These are phyloP conservation scores for Tubosaeta brunneosetosa DNA, from an alignment of 768 basidiomycete species.

Conservation along the genomic window DNA sequence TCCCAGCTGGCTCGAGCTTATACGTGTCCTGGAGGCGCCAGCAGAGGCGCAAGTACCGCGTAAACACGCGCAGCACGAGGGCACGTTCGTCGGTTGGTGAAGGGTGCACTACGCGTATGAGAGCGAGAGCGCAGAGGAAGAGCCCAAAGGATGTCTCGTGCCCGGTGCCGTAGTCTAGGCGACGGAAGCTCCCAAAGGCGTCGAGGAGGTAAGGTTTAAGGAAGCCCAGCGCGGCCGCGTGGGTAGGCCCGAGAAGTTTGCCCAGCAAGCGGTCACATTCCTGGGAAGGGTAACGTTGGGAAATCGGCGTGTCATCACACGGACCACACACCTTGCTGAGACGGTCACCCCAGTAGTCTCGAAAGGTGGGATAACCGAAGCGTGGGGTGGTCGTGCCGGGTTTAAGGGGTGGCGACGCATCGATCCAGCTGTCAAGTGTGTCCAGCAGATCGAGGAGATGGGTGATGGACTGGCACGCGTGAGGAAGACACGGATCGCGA, in stretches of 20 bases:
- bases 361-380: constrained; percentile 89
- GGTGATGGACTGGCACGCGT: constrained; percentile 40
- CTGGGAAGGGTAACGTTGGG: constrained; percentile 30
- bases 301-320: neutral
- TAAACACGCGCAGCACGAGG: constrained; percentile 57
- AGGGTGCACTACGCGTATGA: constrained; percentile 61
- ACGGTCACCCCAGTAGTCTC: constrained; percentile 69
- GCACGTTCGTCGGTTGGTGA: constrained; percentile 56
- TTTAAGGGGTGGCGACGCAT: constrained; percentile 69
- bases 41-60: constrained; percentile 75
- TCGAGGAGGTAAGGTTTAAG: constrained; percentile 74
- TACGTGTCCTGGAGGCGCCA: constrained; percentile 88
- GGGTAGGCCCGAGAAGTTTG: constrained; percentile 44
- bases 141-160: constrained; percentile 89
- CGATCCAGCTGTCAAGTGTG: constrained; percentile 67
- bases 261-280: constrained; percentile 49
- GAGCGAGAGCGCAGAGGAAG: constrained; percentile 68
- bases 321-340: constrained; percentile 60
- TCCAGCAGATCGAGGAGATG: constrained; percentile 55
- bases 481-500: neutral
- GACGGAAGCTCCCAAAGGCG: constrained; percentile 84
- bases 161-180: constrained; percentile 96
- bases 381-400: constrained; percentile 56
- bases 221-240: constrained; percentile 48
- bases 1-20: constrained; percentile 91